Percentiles rank a stretch among this genome's conserved stretches.
Conservation (phyloP, 768 basidiomycete species). For the Serendipita sp. region DNA sequence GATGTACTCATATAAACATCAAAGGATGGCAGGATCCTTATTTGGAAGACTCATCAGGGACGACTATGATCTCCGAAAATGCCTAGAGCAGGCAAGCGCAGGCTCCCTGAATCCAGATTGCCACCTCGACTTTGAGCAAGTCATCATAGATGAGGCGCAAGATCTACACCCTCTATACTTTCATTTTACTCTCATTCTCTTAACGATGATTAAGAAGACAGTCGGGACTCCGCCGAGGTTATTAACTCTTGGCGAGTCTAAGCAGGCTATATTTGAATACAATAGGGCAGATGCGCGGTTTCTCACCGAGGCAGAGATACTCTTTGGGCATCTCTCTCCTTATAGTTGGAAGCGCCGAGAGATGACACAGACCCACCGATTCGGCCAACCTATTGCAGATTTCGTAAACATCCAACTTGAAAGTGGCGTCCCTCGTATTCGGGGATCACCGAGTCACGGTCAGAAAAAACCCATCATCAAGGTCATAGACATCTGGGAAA, state of each 20-base stretch:
- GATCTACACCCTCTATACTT: background rate
- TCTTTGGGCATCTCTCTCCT: background rate
- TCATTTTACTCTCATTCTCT: background rate
- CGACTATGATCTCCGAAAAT: too few species aligned
- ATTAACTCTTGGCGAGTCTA: background rate
- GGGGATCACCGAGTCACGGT: background rate
- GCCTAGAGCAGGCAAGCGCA: too few species aligned
- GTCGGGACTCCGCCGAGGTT: background rate
- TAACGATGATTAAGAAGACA: background rate
- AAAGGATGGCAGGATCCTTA: background rate
- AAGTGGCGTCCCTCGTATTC: background rate
- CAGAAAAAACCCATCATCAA: background rate
- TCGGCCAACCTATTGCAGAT: background rate
- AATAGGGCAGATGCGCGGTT: constrained; percentile 1
- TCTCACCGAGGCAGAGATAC: background rate
- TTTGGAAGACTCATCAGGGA: too few species aligned
- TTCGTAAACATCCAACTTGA: background rate
- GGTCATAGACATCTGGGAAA: background rate
- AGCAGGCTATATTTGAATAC: constrained; percentile 7
- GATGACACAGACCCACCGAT: constrained; percentile 1
- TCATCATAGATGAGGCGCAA: constrained; percentile 7
- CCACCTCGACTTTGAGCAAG: background rate
- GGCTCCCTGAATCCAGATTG: too few species aligned
- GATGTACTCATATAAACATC: background rate
- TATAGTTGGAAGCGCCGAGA: background rate